A percentile compares a stretch with the other conserved stretches of the same genome.
phyloP scores from a whole-genome alignment of 306 rosid genomes.

The Gastrolobium villosum region DNA sequence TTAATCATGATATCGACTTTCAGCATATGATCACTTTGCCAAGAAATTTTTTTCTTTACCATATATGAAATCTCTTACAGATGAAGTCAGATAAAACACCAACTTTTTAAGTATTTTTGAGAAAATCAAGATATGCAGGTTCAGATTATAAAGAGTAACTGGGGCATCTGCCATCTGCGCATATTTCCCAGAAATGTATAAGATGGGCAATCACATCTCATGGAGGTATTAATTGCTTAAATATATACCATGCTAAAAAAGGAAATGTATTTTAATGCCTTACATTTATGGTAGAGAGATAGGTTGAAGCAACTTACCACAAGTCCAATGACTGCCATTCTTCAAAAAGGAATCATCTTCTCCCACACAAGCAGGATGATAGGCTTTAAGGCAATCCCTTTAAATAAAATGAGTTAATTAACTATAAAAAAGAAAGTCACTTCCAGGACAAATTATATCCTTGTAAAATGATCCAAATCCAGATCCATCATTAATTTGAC shows the following conservation, averaged over 20 bases:
- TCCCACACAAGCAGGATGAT: slow-evolving; percentile 66
- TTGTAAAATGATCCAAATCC: slow-evolving; percentile 27
- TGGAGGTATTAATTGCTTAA: slow-evolving; percentile 32
- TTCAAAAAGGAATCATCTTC: slow-evolving; percentile 59
- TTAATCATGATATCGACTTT: neutral
- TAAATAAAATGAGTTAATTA: slow-evolving; percentile 47
- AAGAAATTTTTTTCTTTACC: neutral
- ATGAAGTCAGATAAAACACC: slow-evolving; percentile 17
- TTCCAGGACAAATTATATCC: slow-evolving; percentile 4
- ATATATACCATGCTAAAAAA: neutral
- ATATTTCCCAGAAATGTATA: slow-evolving; percentile 13
- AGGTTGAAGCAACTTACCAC: slow-evolving; percentile 67
- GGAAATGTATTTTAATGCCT: slow-evolving; percentile 39
- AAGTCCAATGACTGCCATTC: slow-evolving; percentile 52
- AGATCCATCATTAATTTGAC: slow-evolving; percentile 25
- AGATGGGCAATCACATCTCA: slow-evolving; percentile 17
- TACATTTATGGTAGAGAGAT: slow-evolving; percentile 36
- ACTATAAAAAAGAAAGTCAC: slow-evolving; percentile 27
- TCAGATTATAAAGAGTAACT: slow-evolving; percentile 23
- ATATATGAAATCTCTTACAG: neutral
- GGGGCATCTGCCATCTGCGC: neutral
- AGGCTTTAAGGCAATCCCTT: slow-evolving; percentile 81
- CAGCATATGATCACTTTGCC: slow-evolving; percentile 1
- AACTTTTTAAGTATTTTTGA: neutral
- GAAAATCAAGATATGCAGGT: slow-evolving; percentile 17